Conservation (phyloP, 306 rosid genomes). For the Cyamopsis tetragonoloba region DNA sequence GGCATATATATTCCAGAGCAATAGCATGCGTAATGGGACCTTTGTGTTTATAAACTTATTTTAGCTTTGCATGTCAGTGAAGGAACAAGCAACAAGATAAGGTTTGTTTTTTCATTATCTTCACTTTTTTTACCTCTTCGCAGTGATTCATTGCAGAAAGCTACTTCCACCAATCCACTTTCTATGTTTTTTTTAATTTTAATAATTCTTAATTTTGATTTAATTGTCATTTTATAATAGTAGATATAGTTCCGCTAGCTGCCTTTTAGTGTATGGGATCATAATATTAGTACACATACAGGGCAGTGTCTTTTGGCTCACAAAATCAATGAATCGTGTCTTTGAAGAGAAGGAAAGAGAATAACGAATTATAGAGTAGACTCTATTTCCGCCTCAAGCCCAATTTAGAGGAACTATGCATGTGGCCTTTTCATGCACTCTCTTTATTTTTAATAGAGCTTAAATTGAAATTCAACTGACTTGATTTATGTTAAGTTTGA, state of each 20-base stretch:
- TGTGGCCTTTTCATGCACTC: not conserved
- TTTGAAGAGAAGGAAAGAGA: conserved; percentile 10
- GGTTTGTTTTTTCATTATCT: not conserved
- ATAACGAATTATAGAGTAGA: not conserved
- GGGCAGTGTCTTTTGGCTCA: not conserved
- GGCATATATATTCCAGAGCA: not conserved
- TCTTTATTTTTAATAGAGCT: too few relatives aligned
- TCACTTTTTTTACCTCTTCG: conserved; percentile 4
- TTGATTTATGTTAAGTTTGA: too few relatives aligned
- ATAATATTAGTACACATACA: not conserved
- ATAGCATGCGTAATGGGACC: not conserved
- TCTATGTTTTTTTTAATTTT: too few relatives aligned
- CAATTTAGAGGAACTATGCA: not conserved
- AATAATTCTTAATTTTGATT: not conserved
- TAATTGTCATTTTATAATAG: too few relatives aligned
- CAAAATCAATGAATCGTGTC: not conserved
- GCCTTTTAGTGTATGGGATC: not conserved
- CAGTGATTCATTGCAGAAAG: not conserved
- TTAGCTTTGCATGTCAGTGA: conserved; percentile 1
- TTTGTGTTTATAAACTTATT: not conserved
- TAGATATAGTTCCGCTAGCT: too few relatives aligned
- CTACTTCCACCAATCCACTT: too few relatives aligned
- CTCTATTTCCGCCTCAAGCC: not conserved
- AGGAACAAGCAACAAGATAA: not conserved
- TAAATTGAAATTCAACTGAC: too few relatives aligned